A percentile compares a stretch with the other conserved stretches of the same genome.
These are phyloP conservation scores for Aspergillus fumigatiaffinis DNA, from an alignment of 2,329 filamentous ascomycete genomes.

Conservation along the genomic window DNA sequence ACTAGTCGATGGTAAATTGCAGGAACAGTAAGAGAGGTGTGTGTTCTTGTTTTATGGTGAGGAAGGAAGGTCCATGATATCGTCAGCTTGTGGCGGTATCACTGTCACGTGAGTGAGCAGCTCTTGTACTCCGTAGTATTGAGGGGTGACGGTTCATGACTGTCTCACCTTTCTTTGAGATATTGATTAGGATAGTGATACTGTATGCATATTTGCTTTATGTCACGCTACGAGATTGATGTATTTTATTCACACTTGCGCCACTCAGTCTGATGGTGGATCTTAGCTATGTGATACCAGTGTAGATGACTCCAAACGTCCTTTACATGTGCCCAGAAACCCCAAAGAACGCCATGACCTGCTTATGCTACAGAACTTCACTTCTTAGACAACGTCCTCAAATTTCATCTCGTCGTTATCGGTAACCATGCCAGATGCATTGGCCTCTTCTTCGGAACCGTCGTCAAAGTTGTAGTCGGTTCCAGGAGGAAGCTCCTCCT, in stretches of 20 bases:
- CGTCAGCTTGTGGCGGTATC: background rate
- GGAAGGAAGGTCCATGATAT: background rate
- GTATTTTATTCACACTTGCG: background rate
- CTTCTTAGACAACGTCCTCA: constrained; percentile 63
- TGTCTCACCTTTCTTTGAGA: background rate
- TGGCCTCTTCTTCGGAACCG: constrained; percentile 48
- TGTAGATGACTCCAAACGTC: constrained; percentile 7
- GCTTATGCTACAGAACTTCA: constrained; percentile 23
- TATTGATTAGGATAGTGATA: background rate
- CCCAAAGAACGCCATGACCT: constrained; percentile 20
- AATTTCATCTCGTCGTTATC: constrained; percentile 68
- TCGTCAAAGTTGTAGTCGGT: constrained; percentile 47
- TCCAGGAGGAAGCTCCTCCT: constrained; percentile 48
- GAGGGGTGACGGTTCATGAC: background rate
- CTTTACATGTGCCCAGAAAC: constrained; percentile 11
- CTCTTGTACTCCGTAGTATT: background rate
- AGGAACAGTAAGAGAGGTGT: no score
- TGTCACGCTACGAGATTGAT: background rate
- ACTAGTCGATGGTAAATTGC: background rate
- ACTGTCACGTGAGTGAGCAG: background rate
- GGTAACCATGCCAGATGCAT: constrained; percentile 50
- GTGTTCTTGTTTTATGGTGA: background rate
- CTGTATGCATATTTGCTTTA: background rate
- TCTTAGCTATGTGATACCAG: background rate
- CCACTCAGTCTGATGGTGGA: background rate